These are phyloP conservation scores for Komagataella mondaviorum DNA, from an alignment of 805 yeast species.

Conservation along the genomic window DNA sequence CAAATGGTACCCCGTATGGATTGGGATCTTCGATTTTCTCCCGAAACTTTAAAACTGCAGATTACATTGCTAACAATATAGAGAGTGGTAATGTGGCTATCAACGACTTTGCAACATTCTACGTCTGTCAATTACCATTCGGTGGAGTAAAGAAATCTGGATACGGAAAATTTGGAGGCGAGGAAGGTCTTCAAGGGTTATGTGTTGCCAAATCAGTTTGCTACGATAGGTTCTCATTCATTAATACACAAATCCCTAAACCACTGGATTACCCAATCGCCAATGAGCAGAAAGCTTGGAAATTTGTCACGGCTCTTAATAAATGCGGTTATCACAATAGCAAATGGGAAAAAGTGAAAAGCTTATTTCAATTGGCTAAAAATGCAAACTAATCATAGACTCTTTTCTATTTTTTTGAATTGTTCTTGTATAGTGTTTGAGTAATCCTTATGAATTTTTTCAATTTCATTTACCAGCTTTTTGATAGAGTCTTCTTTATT, in stretches of 20 bases:
- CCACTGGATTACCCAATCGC: conserved; percentile 87
- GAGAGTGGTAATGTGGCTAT: conserved; percentile 90
- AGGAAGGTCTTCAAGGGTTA: conserved; percentile 86
- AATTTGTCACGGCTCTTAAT: conserved; percentile 69
- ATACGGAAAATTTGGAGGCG: conserved; percentile 96
- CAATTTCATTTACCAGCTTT: conserved; percentile 46
- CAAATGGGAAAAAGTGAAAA: conserved; percentile 52
- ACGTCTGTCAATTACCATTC: conserved; percentile 92
- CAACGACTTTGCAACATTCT: conserved; percentile 94
- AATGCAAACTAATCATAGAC: conserved; percentile 16
- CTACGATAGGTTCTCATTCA: conserved; percentile 65
- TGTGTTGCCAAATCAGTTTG: conserved; percentile 83
- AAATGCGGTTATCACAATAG: conserved; percentile 73
- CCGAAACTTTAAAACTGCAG: conserved; percentile 37
- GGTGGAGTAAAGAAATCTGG: conserved; percentile 94
- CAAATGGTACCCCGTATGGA: conserved; percentile 81
- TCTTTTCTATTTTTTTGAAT: conserved; percentile 39
- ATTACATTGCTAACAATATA: conserved; percentile 47
- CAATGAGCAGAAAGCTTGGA: conserved; percentile 77
- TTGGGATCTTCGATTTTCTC: conserved; percentile 91
- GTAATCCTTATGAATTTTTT: conserved; percentile 56
- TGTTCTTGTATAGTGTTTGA: conserved; percentile 40
- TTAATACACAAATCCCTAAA: conserved; percentile 75
- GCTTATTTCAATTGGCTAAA: conserved; percentile 39
- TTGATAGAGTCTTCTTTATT: conserved; percentile 4